Evolutionary conservation across 257 asterid species (phyloP).

Genomic region (Lycium ferocissimum): DNA sequence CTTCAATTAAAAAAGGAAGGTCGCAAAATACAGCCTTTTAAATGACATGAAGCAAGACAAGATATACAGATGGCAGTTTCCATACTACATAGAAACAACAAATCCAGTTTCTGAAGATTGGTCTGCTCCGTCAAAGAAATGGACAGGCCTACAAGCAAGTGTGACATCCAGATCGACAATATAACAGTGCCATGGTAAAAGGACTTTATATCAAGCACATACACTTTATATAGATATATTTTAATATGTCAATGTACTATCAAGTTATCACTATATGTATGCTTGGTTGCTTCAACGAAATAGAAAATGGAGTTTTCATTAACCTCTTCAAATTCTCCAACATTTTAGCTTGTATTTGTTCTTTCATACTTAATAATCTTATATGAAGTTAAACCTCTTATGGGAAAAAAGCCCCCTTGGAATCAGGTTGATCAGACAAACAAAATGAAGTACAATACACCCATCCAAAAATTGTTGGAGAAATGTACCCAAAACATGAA

Average conservation of each 20-base stretch:
- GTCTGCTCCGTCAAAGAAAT: not conserved
- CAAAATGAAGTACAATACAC: not conserved
- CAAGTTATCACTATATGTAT: too few relatives aligned
- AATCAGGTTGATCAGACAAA: not conserved
- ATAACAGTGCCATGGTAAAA: not conserved
- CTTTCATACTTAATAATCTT: not conserved
- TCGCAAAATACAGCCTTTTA: not conserved
- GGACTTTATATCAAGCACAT: not conserved
- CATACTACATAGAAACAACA: not conserved
- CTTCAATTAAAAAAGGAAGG: not conserved
- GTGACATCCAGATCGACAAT: not conserved
- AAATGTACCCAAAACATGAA: not conserved
- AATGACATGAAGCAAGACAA: not conserved
- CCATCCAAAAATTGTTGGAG: not conserved
- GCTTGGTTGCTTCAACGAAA: too few relatives aligned
- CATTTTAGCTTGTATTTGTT: not conserved
- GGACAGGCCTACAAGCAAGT: not conserved
- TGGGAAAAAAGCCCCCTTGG: too few relatives aligned
- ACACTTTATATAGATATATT: not conserved
- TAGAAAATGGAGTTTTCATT: too few relatives aligned
- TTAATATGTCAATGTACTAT: too few relatives aligned
- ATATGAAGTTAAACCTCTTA: too few relatives aligned
- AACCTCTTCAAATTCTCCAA: too few relatives aligned
- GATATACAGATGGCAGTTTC: not conserved
- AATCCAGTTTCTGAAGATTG: constrained; percentile 13